Percentiles rank a stretch among this genome's conserved stretches.
Evolutionary conservation across 2,329 filamentous ascomycete genomes (phyloP).

Genomic region (Chalara sp.): DNA sequence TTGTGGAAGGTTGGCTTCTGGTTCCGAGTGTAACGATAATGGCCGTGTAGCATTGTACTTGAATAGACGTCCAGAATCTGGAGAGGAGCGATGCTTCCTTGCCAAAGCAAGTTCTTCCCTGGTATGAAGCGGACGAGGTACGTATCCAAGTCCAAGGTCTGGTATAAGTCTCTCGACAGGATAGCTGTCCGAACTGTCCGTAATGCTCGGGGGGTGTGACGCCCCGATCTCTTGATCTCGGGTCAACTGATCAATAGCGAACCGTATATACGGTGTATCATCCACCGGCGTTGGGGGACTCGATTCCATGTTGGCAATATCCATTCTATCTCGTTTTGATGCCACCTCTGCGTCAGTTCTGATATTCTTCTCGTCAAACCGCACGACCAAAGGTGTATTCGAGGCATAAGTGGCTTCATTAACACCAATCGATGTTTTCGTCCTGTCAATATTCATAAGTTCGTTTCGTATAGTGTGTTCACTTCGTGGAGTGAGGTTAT

Average conservation of each 20-base stretch:
- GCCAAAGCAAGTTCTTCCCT: constrained; percentile 25
- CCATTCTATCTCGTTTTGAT: constrained; percentile 15
- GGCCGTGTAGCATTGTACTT: constrained; percentile 24
- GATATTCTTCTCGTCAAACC: constrained; percentile 24
- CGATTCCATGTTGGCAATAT: constrained; percentile 12
- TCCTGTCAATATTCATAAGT: constrained; percentile 1
- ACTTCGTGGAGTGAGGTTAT: not conserved
- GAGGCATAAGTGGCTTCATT: constrained; percentile 19
- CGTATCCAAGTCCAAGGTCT: constrained; percentile 33
- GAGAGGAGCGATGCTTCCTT: constrained; percentile 29
- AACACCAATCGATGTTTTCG: constrained; percentile 9
- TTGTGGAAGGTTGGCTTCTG: not conserved
- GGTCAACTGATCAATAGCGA: constrained; percentile 83
- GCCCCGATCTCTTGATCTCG: constrained; percentile 58
- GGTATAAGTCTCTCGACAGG: constrained; percentile 43
- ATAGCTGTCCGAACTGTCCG: constrained; percentile 34
- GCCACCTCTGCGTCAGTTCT: constrained; percentile 15
- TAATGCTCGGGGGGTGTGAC: constrained; percentile 42
- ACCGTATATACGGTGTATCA: constrained; percentile 81
- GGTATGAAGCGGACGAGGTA: constrained; percentile 13
- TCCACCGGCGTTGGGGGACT: constrained; percentile 65
- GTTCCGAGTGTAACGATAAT: constrained; percentile 14
- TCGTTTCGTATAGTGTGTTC: not conserved
- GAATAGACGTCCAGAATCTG: constrained; percentile 18
- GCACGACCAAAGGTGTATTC: constrained; percentile 16